phyloP scores from a whole-genome alignment of 768 basidiomycete species.

The Saitozyma sp. region DNA sequence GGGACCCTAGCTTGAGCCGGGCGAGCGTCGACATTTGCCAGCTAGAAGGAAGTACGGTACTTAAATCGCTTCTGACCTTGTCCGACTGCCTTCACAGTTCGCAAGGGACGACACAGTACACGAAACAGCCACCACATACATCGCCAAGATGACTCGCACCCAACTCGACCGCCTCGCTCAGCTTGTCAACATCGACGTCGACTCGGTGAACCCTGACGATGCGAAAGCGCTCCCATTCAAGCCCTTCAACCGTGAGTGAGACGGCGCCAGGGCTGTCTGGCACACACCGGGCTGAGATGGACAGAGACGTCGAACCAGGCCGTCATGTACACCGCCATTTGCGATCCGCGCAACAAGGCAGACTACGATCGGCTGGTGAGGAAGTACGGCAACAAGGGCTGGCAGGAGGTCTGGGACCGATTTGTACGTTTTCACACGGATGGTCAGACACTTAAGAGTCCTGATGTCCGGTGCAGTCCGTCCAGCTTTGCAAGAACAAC shows the following conservation, averaged over 20 bases:
- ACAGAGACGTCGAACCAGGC: constrained; percentile 5
- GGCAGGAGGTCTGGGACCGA: constrained; percentile 1
- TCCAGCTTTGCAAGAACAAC: constrained; percentile 6
- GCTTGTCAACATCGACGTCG: constrained; percentile 2
- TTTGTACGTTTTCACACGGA: not conserved
- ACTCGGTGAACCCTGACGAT: not conserved
- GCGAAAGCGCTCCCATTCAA: constrained; percentile 6
- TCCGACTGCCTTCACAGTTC: no score
- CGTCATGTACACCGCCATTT: constrained; percentile 1
- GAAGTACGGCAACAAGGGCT: not conserved
- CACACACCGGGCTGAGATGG: no score
- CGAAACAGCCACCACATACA: no score
- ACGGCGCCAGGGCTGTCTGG: not conserved
- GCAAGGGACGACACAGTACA: no score
- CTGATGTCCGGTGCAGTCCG: not conserved
- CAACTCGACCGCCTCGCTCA: no score
- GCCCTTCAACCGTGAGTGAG: constrained; percentile 4
- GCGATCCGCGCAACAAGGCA: not conserved
- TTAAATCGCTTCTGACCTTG: no score
- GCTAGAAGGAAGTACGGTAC: no score
- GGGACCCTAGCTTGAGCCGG: no score
- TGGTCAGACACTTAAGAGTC: not conserved
- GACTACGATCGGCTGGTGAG: not conserved
- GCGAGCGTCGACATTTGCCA: no score
- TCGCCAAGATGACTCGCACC: no score